Base-by-base conservation (phyloP, 2,329 filamentous ascomycete species). In the Fusarium verticillioides region DNA sequence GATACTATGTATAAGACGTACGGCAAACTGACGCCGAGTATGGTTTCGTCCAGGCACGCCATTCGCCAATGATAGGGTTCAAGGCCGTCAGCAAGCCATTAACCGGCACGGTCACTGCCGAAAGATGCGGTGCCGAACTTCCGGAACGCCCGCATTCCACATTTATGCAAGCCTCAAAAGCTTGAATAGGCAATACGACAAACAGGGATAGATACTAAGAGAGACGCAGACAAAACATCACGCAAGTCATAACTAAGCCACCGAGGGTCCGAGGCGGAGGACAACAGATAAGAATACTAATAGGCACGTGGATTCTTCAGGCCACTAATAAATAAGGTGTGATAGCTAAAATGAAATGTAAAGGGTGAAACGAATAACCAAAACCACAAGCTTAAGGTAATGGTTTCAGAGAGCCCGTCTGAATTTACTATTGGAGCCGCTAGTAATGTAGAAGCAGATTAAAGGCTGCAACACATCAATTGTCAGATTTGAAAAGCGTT, bases 301-400 rank as follows among this genome's bases (percentile, higher is more conserved):
- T 34, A 60, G 26, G n/a, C 36, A 30, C 47, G 37, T 52, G n/a
- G 15, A 30, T 21, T 30, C 36, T 36, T 36, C 28, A 46, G 39
- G 34, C 30, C 19, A 16, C n/a, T 37, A 36, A 49, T 50, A 13
- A 21, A 46, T n/a, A 49, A 46, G 34, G 28, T 46, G 34, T 40
- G 50, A 59, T 49, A 28, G 59, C n/a, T 40, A 44, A 42, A 58
- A 30, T 60, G 34, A 72, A 68, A 86, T 90, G 89, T 91, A 77
- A 85, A 86, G 88, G 86, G 88, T 87, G 85, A 89, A 91, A 91
- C 88, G 89, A 91, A 87, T 86, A 83, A 84, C 87, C 87, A 82
- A 81, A 83, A 85, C 85, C 86, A 90, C 78, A 76, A 80, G 79
- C 63, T 71, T 53, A 70, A 60, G 68, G 53, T 79, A 79, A 75